Conservation (phyloP, 1,139 yeast genomes). For the Blastobotrys apis region DNA sequence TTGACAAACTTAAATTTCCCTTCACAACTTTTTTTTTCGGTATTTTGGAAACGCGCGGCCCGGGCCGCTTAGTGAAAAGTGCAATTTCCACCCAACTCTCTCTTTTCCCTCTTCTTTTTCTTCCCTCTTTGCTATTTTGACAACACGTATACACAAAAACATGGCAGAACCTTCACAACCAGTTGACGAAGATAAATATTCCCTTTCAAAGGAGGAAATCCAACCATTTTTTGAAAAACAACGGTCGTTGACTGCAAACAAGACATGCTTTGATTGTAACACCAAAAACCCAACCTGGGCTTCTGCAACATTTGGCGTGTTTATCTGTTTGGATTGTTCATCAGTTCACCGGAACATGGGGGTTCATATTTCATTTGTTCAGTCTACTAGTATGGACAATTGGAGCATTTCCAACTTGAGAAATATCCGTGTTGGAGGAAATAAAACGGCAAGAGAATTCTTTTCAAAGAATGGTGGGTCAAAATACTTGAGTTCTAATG, state of each 20-base stretch:
- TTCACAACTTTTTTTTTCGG: background rate
- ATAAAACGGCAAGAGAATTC: conserved; percentile 77
- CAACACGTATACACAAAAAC: background rate
- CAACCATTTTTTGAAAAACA: conserved; percentile 54
- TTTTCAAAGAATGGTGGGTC: conserved; percentile 82
- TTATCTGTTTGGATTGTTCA: conserved; percentile 91
- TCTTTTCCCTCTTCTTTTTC: no score
- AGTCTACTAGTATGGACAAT: conserved; percentile 85
- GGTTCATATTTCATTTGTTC: conserved; percentile 92
- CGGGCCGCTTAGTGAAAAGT: no score
- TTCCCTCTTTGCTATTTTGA: no score
- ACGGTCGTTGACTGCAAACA: conserved; percentile 66
- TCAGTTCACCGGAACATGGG: conserved; percentile 96
- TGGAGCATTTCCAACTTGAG: conserved; percentile 89
- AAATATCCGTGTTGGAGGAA: conserved; percentile 90
- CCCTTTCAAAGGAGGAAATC: conserved; percentile 60
- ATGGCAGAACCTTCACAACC: background rate
- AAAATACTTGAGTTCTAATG: conserved; percentile 50
- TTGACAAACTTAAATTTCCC: no score
- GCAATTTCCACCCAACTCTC: no score
- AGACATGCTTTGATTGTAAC: conserved; percentile 81
- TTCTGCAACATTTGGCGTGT: conserved; percentile 91
- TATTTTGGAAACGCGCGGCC: no score
- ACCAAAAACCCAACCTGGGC: conserved; percentile 99
- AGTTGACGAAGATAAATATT: conserved; percentile 40